Percentiles rank a stretch among this genome's conserved stretches.
Evolutionary conservation across 331 rosid genomes (phyloP).

Genomic region (Malus hybrid): DNA sequence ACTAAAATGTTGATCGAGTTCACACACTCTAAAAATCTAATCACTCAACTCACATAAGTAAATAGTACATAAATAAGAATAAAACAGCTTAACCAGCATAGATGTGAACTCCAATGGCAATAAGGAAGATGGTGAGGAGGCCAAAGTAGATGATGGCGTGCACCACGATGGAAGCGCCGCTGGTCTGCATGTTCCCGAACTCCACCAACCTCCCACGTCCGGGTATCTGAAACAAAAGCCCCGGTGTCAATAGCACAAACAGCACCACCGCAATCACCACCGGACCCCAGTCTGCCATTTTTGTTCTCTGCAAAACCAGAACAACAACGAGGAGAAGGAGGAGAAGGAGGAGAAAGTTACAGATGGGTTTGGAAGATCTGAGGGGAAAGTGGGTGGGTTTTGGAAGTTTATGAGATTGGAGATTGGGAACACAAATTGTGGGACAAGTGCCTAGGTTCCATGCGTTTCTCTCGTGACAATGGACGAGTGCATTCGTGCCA

Average conservation of each 20-base stretch:
- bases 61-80: neutral
- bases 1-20: too few relatives aligned
- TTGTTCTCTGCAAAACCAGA: neutral
- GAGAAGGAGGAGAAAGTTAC: neutral
- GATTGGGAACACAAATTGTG: neutral
- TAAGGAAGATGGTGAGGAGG: constrained; percentile 65
- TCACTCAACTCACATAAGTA: neutral
- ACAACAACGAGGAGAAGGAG: neutral
- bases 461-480: constrained; percentile 2
- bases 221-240: constrained; percentile 77
- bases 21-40: neutral
- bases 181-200: constrained; percentile 84
- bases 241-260: constrained; percentile 69
- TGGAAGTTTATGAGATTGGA: neutral
- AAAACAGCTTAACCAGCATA: constrained; percentile 11
- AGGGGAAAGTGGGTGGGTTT: neutral
- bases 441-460: too few relatives aligned
- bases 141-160: constrained; percentile 73
- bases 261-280: constrained; percentile 65
- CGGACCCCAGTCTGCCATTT: constrained; percentile 95
- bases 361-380: neutral
- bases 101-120: constrained; percentile 75
- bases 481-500: neutral
- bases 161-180: constrained; percentile 66
- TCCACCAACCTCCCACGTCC: constrained; percentile 44